phyloP scores from a whole-genome alignment of 768 basidiomycete species.

The Lentinula detonsa region DNA sequence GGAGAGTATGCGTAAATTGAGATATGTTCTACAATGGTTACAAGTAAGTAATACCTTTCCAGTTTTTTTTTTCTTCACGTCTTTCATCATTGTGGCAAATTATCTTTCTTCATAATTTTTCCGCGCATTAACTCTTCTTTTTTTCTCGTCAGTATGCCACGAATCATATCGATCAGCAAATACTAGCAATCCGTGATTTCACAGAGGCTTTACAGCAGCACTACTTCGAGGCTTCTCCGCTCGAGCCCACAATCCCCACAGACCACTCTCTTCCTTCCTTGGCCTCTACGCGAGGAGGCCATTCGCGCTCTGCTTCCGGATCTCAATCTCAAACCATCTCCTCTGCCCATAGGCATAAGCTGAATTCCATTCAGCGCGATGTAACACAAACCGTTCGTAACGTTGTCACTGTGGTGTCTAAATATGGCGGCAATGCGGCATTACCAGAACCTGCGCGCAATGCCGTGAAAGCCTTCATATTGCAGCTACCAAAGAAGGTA shows the following conservation, averaged over 20 bases:
- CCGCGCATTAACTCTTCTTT: background rate
- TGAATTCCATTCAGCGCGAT: slow-evolving; percentile 70
- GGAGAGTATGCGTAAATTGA: slow-evolving; percentile 81
- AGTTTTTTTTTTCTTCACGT: background rate
- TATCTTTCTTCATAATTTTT: background rate
- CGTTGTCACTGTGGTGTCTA: slow-evolving; percentile 82
- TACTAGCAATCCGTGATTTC: slow-evolving; percentile 77
- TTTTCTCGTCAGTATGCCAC: slow-evolving; percentile 65
- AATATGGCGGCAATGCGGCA: slow-evolving; percentile 73
- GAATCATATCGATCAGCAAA: slow-evolving; percentile 81
- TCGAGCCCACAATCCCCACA: slow-evolving; percentile 24
- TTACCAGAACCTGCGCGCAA: slow-evolving; percentile 79
- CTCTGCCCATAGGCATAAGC: slow-evolving; percentile 53
- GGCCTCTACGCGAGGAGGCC: background rate
- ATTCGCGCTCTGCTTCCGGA: slow-evolving; percentile 12
- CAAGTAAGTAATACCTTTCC: slow-evolving; percentile 43
- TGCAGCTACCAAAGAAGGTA: slow-evolving; percentile 81
- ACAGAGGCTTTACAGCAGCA: slow-evolving; percentile 57
- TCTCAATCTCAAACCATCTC: slow-evolving; percentile 17
- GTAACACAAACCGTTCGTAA: slow-evolving; percentile 87
- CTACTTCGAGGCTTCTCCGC: slow-evolving; percentile 19
- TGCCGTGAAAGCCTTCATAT: slow-evolving; percentile 70
- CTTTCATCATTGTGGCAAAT: background rate
- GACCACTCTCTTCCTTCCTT: slow-evolving; percentile 7
- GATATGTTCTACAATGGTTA: slow-evolving; percentile 85